Base-by-base conservation (phyloP, 495 filamentous ascomycete species). In the Penicillium paxilli region DNA sequence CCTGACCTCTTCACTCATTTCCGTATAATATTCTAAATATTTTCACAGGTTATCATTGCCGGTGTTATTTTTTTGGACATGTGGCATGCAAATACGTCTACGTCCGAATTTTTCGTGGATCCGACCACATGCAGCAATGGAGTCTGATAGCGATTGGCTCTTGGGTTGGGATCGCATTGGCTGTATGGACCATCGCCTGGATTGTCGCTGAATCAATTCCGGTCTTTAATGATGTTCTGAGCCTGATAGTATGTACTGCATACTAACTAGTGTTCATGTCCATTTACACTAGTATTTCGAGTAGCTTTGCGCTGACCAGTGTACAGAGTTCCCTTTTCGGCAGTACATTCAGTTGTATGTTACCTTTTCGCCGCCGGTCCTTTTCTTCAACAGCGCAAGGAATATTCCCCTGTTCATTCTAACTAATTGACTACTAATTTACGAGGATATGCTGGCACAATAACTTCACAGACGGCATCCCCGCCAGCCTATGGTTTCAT, bases 161-260 rank as follows among this genome's bases (percentile, higher is more conserved):
- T 3, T 92, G 88, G 88, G 55, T 86, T 5, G 66, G 51, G 1
- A 80, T 90, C n/a, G 77, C 77, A 8, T 49, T 78, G 6, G 48
- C 59, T 33, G 73, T 87, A 48, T 90, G 87, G 68, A 47, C 86
- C n/a, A 59, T 88, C 20, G 83, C 86, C 8, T 91, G 85, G 83
- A 65, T 90, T 26, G 86, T 92, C 59, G 87, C 87, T 21, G 81
- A 86, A 54, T 81, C 84, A 12, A 87, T 91, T 38, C 89, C 88
- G 0, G 83, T 87, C 53, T 91, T 91, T 71, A 83, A 78, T 55
- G 77, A 85, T 37, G 60, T 91, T 41, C 67, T 91, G 25, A 74
- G 74, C 45, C 50, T 83, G 47, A 74, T 80, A 19, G 40, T 42
- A 42, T 23, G 40, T 5, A 28, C n/a, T 10, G 19, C 0, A 16